These are phyloP conservation scores for Marasmius fiardii DNA, from an alignment of 1,284 basidiomycete species.

Conservation along the genomic window DNA sequence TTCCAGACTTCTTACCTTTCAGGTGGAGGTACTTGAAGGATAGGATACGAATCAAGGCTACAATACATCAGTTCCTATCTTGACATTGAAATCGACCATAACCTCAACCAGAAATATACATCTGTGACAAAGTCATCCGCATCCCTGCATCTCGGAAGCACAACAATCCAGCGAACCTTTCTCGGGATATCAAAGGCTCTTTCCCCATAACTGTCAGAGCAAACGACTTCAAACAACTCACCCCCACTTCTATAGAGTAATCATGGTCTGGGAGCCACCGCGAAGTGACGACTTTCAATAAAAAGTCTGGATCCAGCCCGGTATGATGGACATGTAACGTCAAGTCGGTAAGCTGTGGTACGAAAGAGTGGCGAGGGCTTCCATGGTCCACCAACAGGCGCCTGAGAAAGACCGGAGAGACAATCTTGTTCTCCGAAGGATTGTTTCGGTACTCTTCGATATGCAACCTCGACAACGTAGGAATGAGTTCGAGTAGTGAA, in stretches of 20 bases:
- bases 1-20: too few relatives aligned
- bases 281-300: not conserved
- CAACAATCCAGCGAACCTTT: not conserved
- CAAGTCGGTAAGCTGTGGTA: not conserved
- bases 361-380: not conserved
- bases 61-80: too few relatives aligned
- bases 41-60: not conserved
- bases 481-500: not conserved
- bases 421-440: not conserved
- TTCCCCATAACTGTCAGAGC: not conserved
- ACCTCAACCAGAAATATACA: too few relatives aligned
- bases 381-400: constrained; percentile 1
- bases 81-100: too few relatives aligned
- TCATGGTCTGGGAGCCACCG: not conserved
- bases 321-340: not conserved
- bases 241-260: not conserved
- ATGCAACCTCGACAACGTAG: not conserved
- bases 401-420: not conserved
- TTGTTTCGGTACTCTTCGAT: not conserved
- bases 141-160: not conserved
- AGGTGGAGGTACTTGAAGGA: too few relatives aligned
- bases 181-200: not conserved
- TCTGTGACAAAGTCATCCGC: not conserved
- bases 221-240: not conserved
- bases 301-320: not conserved